Percentiles rank a stretch among this genome's conserved stretches.
phyloP scores from a whole-genome alignment of 2,329 filamentous ascomycete genomes.

The Mycosphaerella sp. region DNA sequence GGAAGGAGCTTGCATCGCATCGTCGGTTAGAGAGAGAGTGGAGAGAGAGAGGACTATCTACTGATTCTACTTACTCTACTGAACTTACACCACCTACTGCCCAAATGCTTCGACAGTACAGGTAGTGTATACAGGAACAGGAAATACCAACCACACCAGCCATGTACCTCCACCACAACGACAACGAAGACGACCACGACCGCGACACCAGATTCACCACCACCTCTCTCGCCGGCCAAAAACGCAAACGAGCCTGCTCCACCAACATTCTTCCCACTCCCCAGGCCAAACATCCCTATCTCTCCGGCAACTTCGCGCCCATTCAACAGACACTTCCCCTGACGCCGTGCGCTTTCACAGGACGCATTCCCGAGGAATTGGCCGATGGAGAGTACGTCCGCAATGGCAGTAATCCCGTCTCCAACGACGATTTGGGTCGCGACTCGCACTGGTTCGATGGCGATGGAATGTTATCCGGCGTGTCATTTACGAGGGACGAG shows the following conservation, averaged over 20 bases:
- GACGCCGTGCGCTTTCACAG: constrained; percentile 52
- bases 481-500: constrained; percentile 49
- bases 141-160: neutral
- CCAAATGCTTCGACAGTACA: no score
- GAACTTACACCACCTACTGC: no score
- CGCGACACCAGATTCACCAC: constrained; percentile 1
- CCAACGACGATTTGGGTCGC: constrained; percentile 53
- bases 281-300: constrained; percentile 39
- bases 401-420: constrained; percentile 63
- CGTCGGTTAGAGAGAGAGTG: no score
- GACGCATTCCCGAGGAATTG: constrained; percentile 58
- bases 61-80: no score
- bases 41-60: no score
- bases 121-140: no score
- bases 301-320: constrained; percentile 64
- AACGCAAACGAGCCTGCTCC: constrained; percentile 29
- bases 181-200: neutral
- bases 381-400: constrained; percentile 64
- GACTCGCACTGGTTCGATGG: constrained; percentile 70
- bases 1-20: no score
- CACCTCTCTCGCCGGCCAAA: constrained; percentile 11
- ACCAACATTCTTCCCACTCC: constrained; percentile 29
- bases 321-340: constrained; percentile 51
- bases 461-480: constrained; percentile 66
- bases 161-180: constrained; percentile 3